Conservation (phyloP, 305 asterid genomes). For the Solanum chacoense region DNA sequence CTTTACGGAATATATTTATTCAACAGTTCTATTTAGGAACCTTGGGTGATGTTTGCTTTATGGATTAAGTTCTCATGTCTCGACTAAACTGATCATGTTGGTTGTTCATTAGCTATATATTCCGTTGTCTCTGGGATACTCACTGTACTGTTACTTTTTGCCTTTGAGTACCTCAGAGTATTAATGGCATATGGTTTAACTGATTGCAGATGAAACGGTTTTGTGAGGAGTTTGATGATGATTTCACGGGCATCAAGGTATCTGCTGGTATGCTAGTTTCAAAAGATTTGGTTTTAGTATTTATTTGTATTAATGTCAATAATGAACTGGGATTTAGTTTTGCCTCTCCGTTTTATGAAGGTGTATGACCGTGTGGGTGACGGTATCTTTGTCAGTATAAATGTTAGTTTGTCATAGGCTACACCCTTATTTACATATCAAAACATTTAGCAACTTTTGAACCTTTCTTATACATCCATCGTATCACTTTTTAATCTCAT, state of each 20-base stretch:
- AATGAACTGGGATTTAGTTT: not conserved
- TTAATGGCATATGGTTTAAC: not conserved
- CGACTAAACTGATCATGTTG: not conserved
- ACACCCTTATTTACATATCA: not conserved
- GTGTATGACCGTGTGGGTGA: not conserved
- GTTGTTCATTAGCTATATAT: not conserved
- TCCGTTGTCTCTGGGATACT: not conserved
- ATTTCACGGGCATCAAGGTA: slow-evolving; percentile 62
- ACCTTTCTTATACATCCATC: not conserved
- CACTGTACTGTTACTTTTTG: not conserved
- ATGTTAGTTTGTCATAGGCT: not conserved
- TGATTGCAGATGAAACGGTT: slow-evolving; percentile 53
- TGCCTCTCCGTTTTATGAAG: not conserved
- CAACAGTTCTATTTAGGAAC: not conserved
- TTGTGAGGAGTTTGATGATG: slow-evolving; percentile 60
- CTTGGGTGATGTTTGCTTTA: not conserved
- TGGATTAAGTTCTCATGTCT: not conserved
- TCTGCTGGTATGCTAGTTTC: slow-evolving; percentile 71
- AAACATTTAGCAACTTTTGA: not conserved
- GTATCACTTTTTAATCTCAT: not conserved
- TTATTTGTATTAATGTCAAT: not conserved
- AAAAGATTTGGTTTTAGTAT: not conserved
- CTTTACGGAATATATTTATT: not conserved
- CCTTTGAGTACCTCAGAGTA: not conserved
- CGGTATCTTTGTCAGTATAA: not conserved